Percentiles rank a stretch among this genome's conserved stretches.
Conservation (phyloP, 495 filamentous ascomycete genomes). For the Pseudoneurospora amorphoporcata region DNA sequence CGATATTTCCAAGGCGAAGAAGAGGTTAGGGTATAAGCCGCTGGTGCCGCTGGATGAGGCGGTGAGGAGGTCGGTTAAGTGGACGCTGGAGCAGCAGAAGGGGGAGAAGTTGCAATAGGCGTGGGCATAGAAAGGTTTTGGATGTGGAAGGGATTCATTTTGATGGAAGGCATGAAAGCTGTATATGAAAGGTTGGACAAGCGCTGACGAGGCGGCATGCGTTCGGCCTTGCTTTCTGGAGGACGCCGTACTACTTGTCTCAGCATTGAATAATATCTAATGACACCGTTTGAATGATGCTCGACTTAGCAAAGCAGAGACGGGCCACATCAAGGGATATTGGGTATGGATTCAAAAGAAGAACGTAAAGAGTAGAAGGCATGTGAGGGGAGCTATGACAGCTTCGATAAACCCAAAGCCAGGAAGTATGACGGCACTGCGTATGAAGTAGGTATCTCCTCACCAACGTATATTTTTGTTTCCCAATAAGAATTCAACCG, state of each 20-base stretch:
- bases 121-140: neutral
- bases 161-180: neutral
- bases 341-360: neutral
- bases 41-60: conserved; percentile 68
- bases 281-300: neutral
- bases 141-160: neutral
- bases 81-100: conserved; percentile 47
- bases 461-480: neutral
- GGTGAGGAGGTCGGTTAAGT: conserved; percentile 56
- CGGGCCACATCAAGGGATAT: neutral
- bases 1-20: conserved; percentile 74
- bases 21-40: conserved; percentile 63
- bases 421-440: neutral
- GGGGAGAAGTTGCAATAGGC: conserved; percentile 2
- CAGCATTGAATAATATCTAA: neutral
- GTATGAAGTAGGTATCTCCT: neutral
- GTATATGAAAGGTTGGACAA: neutral
- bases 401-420: neutral
- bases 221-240: neutral
- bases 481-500: neutral
- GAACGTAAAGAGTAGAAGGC: neutral
- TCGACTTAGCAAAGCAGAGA: neutral
- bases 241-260: neutral
- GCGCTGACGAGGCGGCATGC: neutral
- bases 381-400: neutral